Conservation (phyloP, 2,329 filamentous ascomycete genomes). For the Trichothecium roseum region DNA sequence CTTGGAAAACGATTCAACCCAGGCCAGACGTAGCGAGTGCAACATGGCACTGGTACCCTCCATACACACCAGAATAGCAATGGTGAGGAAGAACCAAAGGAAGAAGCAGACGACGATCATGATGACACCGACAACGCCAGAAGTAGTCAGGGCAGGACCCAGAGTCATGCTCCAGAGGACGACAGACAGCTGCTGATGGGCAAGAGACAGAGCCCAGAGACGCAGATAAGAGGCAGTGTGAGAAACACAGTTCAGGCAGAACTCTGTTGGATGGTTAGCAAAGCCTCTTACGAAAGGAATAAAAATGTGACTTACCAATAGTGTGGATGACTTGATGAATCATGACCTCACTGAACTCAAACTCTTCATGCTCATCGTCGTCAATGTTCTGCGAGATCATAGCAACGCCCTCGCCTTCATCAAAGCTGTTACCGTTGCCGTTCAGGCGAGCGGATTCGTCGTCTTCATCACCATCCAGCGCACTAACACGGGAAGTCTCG, state of each 20-base stretch:
- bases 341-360: constrained; percentile 95
- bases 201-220: constrained; percentile 93
- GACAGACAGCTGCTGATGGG: constrained; percentile 93
- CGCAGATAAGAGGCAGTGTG: constrained; percentile 98
- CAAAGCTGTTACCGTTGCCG: constrained; percentile 47
- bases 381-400: constrained; percentile 82
- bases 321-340: constrained; percentile 99
- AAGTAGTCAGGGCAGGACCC: constrained; percentile 58
- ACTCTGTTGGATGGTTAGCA: constrained; percentile 47
- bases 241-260: constrained; percentile 97
- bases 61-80: constrained; percentile 75
- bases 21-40: constrained; percentile 82
- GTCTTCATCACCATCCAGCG: constrained; percentile 80
- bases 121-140: constrained; percentile 60
- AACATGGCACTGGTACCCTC: constrained; percentile 94
- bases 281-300: not conserved
- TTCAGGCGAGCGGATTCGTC: constrained; percentile 37
- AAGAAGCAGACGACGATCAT: constrained; percentile 76
- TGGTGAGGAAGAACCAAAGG: constrained; percentile 77
- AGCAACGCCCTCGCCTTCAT: constrained; percentile 68
- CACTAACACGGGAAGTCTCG: constrained; percentile 78
- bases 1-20: constrained; percentile 97
- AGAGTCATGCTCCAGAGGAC: constrained; percentile 97
- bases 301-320: constrained; percentile 56
- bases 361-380: constrained; percentile 82